phyloP scores from a whole-genome alignment of 176 grass and related monocot species.

The Triticum dicoccoides region DNA sequence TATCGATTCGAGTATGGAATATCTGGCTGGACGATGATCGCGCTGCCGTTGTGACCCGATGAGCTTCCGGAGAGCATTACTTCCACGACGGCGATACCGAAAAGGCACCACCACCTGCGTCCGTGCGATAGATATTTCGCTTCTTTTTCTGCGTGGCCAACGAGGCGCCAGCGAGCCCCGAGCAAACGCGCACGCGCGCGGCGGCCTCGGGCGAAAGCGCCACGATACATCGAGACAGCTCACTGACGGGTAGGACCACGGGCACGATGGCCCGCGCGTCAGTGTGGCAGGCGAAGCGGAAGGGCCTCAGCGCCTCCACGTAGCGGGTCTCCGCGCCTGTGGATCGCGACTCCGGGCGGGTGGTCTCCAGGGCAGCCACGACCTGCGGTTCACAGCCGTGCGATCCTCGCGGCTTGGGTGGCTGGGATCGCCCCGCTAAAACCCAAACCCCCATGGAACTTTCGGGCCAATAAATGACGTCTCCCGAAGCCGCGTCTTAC shows the following conservation, averaged over 20 bases:
- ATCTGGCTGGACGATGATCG: neutral
- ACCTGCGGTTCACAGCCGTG: neutral
- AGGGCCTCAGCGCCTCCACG: constrained; percentile 39
- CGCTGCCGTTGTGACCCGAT: neutral
- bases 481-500: neutral
- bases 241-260: neutral
- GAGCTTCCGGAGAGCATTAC: neutral
- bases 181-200: neutral
- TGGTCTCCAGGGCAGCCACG: constrained; percentile 51
- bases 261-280: neutral
- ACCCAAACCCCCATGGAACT: constrained; percentile 8
- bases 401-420: neutral
- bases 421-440: constrained; percentile 19
- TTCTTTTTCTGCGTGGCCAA: neutral
- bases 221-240: neutral
- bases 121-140: neutral
- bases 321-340: constrained; percentile 38
- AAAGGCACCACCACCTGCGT: neutral
- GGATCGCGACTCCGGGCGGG: constrained; percentile 39
- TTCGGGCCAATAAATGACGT: constrained; percentile 16
- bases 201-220: neutral
- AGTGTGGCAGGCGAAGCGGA: neutral
- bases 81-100: neutral
- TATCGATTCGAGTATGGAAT: neutral
- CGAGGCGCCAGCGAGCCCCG: constrained; percentile 8